Base-by-base conservation (phyloP, 768 basidiomycete genomes). In the Chlorophyllum brunneum region DNA sequence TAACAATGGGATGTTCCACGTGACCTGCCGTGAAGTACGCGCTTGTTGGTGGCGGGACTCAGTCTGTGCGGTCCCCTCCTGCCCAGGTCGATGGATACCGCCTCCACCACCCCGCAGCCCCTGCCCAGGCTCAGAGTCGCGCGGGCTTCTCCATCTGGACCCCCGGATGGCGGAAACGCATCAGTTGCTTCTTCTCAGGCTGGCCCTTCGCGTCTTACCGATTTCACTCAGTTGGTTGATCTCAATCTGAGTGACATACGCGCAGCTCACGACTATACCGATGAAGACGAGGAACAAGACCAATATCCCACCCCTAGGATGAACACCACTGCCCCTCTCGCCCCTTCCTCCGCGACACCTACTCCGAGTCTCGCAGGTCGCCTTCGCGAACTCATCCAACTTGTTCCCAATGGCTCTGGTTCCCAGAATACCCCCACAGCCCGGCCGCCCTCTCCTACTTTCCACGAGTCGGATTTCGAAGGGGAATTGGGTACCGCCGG, bases 401-500 rank as follows among this genome's bases (percentile, higher is more conserved):
- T 76, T 51, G 69, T 80, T 49, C 76, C 79, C 29, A 71, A 70
- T 22, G 47, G 55, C 22, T 54, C 54, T 45, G 41, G 23, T 16
- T 44, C 51, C 20, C 51, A 46, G 29, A 10, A 8, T 11, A 48
- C 55, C n/a, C 52, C 51, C n/a, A 40, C 43, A 11, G 33, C 66
- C 7, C 57, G 71, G 5, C 62, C 62, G 27, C 50, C 63, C 16
- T 58, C 63, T 54, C 61, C 69, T 36, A 56, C 63, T 31, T 61
- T 80, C 47, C 63, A 74, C 8, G 82, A 83, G 37, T 82, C 81
- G 16, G 82, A 84, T 61, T 82, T 79, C 55, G 82, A 85, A 15
- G 76, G 73, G 9, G 70, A 73, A 26, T 65, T 66, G 27, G 68
- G 61, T 2, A 59, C 66, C 44, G 64, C 63, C 30, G 65, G 69